Percentiles rank a stretch among this genome's conserved stretches.
Conservation (phyloP, 2,329 filamentous ascomycete genomes). For the Fusarium secorum region DNA sequence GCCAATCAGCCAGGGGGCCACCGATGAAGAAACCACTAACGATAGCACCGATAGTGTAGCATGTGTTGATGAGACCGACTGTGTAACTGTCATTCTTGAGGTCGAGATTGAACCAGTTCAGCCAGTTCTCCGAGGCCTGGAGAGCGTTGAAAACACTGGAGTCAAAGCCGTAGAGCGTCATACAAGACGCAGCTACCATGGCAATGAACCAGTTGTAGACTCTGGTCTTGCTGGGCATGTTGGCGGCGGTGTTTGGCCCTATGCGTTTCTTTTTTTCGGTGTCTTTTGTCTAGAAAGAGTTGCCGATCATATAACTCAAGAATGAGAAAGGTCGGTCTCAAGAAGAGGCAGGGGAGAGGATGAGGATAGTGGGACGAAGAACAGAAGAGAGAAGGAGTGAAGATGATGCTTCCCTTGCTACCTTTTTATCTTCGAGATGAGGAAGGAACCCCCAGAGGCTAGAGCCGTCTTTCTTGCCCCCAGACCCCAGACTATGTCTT, state of each 20-base stretch:
- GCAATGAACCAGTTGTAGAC: conserved; percentile 62
- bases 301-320: background rate
- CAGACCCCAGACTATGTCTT: conserved; percentile 19
- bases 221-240: conserved; percentile 48
- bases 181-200: conserved; percentile 74
- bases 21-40: conserved; percentile 74
- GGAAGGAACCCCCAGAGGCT: conserved; percentile 8
- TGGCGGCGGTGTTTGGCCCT: conserved; percentile 37
- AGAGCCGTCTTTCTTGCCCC: conserved; percentile 22
- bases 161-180: conserved; percentile 80
- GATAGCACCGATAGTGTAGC: conserved; percentile 75
- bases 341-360: background rate
- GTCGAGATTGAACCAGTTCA: conserved; percentile 66
- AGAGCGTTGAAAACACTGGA: conserved; percentile 77
- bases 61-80: conserved; percentile 67
- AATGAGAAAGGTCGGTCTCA: background rate
- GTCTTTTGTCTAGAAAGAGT: background rate
- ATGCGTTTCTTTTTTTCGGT: background rate
- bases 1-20: conserved; percentile 67
- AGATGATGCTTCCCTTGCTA: conserved; percentile 8
- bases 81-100: conserved; percentile 53
- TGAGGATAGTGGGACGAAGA: conserved; percentile 6
- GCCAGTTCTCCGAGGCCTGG: conserved; percentile 73
- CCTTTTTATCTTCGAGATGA: conserved; percentile 34
- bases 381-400: conserved; percentile 4